Evolutionary conservation across 2,329 filamentous ascomycete species (phyloP).

Genomic region (Colletotrichum sp.): DNA sequence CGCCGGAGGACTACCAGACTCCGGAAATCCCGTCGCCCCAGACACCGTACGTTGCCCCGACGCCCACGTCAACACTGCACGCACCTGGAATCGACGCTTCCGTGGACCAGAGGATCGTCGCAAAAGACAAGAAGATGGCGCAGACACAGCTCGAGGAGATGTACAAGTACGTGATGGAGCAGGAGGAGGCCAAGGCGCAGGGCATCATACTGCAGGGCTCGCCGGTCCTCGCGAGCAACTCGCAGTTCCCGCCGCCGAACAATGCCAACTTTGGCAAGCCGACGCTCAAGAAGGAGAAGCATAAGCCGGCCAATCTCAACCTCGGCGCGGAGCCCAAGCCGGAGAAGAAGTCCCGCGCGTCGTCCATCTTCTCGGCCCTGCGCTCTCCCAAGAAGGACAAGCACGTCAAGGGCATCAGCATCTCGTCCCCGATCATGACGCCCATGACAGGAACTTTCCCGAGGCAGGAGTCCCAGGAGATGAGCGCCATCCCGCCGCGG

Average conservation of each 20-base stretch:
- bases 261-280: conserved; percentile 32
- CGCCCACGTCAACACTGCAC: conserved; percentile 52
- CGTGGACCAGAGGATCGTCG: conserved; percentile 79
- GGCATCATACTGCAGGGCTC: conserved; percentile 54
- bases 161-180: conserved; percentile 91
- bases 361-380: conserved; percentile 65
- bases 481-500: conserved; percentile 62
- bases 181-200: conserved; percentile 72
- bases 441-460: conserved; percentile 66
- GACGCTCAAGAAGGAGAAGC: conserved; percentile 47
- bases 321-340: conserved; percentile 42
- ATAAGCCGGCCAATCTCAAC: conserved; percentile 57
- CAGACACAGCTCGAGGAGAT: conserved; percentile 87
- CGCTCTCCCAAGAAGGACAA: conserved; percentile 64
- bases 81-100: conserved; percentile 68
- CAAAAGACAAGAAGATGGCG: conserved; percentile 75
- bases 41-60: conserved; percentile 50
- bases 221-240: conserved; percentile 36
- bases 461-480: conserved; percentile 58
- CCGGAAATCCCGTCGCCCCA: conserved; percentile 31
- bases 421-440: conserved; percentile 71
- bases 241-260: conserved; percentile 29
- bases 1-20: conserved; percentile 40
- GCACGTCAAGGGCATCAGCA: conserved; percentile 57
- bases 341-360: conserved; percentile 60